Evolutionary conservation across 306 rosid genomes (phyloP).

Genomic region (Malus domestica): ASM211411v1 NC_041798.1:2489501-2490000

Average conservation of each 20-base stretch:
- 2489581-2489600: neutral
- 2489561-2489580: no score
- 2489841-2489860: neutral
- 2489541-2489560: no score
- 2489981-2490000: neutral
- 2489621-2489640: neutral
- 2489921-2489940: neutral
- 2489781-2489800: accelerated
- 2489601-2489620: neutral
- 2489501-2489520: no score
- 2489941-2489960: neutral
- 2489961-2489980: neutral
- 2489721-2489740: neutral
- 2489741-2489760: neutral
- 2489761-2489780: neutral
- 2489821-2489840: constrained; percentile 1
- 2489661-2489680: neutral
- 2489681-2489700: neutral
- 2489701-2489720: neutral
- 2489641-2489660: neutral
- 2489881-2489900: constrained; percentile 4
- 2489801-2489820: constrained; percentile 1
- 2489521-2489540: neutral
- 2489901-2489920: neutral
- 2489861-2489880: constrained; percentile 5